Evolutionary conservation across 2,329 filamentous ascomycete genomes (phyloP), one percentile per base, ranked within the genome.

Genomic region (Phialophora tarda): DNA sequence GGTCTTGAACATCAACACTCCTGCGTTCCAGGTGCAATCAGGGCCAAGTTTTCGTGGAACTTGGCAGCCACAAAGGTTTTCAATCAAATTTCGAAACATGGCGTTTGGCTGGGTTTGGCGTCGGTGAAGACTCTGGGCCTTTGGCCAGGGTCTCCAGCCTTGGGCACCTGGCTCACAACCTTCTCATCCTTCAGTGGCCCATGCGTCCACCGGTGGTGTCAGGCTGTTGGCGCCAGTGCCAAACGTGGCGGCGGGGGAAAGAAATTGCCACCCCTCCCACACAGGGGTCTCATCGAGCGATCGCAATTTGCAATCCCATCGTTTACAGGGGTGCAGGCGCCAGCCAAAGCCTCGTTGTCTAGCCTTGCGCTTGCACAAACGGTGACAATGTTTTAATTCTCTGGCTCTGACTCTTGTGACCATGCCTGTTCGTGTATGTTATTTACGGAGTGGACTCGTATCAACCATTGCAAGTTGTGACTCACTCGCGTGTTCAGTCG

Each of bases 221-320:
- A 62, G 34, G 28, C 38, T 56, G 60, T 56, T 51, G 56, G 60
- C 50, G 51, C 34, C 41, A 51, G 60, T 48, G 60, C 55, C 55
- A 64, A 64, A 59, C 44, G 55, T 59, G 63, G 58, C 32, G 48
- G 58, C 53, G 58, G 58, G 63, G 63, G 56, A 44, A 32, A 24
- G 44, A 65, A 65, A 65, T 65, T 65, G 30, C 34, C 24, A 47
- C 51, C 38, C 38, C 38, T 44, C 14, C 38, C 38, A 44, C 17
- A 44, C 38, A 48, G 54, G 63, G 63, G 58, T 51, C 53, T 57
- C 12, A n/a, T 34, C 32, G 41, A 44, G 34, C 50, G 30, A 62
- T 48, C 21, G 48, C 57, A 61, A 65, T 56, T 50, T 65, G 50
- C 58, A 57, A 61, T 61, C 50, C 34, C n/a, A 55, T 47, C 59